Evolutionary conservation across 2,329 filamentous ascomycete species (phyloP), one percentile per base, ranked within the genome.

Genomic region (Thelonectria rubi): DNA sequence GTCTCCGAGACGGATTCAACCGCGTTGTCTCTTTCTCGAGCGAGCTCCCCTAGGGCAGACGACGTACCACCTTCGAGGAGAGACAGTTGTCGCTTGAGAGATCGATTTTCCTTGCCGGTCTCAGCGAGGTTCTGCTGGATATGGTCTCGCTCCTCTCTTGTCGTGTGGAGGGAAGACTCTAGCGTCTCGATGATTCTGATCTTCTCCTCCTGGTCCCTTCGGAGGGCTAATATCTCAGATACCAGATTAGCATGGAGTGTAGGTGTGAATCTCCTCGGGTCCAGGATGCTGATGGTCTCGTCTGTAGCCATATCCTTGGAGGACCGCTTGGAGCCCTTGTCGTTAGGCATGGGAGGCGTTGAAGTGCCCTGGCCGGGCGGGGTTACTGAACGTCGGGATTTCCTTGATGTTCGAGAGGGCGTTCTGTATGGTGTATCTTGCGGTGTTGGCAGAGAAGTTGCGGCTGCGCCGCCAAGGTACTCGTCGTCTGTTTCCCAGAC

Each of bases 171-270:
- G 24, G 84, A 88, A 1, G 84, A 81, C 77, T 99, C 95, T 15
- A 99, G 82, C 55, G 86, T 88, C 74, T 97, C 94, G 56, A 99
- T 97, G 55, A 93, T 85, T 70, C 88, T 92, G 46, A 90, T 86
- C 78, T 97, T 97, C 43, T 91, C 92, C 73, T 99, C 95, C 64
- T 98, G 87, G 66, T 99, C 95, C 60, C 95, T 86, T 20, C 94
- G 88, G 51, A 99, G 80, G 2, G 89, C 88, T 40, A 99, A 81
- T 65, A 99, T 99, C 76, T 99, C 95, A 0, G 94, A 94, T 1
- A 99, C 94, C 7, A 99, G 81, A 51, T 92, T 97, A 9, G 95
- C 95, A 76, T 98, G 95, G 11, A 99, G 80, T 0, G 94, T 98
- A 1, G 95, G 95, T 0, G 95, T 99, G 73, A 99, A 97, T 39